Evolutionary conservation across 345 rosid species (phyloP), one percentile per base, ranked within the genome.

Genomic region (Boechera stricta): DNA sequence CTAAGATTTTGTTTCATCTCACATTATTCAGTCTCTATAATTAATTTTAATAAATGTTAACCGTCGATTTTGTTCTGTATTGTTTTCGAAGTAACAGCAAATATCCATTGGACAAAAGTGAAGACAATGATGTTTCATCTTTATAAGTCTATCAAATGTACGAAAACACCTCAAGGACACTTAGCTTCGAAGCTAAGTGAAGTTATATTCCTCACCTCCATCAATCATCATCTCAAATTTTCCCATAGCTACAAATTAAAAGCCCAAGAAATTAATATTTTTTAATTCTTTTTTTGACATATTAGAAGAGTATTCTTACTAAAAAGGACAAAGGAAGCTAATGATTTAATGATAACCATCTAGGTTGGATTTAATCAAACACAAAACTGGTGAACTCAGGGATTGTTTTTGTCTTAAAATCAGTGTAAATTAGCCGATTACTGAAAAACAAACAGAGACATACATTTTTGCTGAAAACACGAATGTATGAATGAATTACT

Each of bases 111-210:
- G 21, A 73, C 35, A 24, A 79, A 73, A 73, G 82, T 64, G 66
- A 65, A 59, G 96, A 86, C 61, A 85, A 77, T 85, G 90, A 89
- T 81, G 42, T 71, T 56, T 24, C 68, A 85, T 68, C 90, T 82
- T 81, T 54, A 73, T 66, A 59, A 72, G 16, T 58, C 36, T 13
- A 72, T 21, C 62, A 48, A 47, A 65, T 58, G 64, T 57, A 49
- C 54, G 32, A 56, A 64, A 65, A 48, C 73, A 66, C 32, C 81
- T 66, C 49, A 51, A 51, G 67, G 18, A 49, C 63, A 81, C 90
- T 85, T 89, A 61, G 75, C 98, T 88, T 93, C 33, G 44, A 88
- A 86, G 91, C 71, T 76, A 93, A 89, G 92, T 57, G 38, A 82
- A 79, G 69, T 76, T 80, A 11, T 47, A 44, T 54, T 73, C 62